A percentile compares a stretch with the other conserved stretches of the same genome.
phyloP scores from a whole-genome alignment of 2,329 filamentous ascomycete species.

The Orbilia oligospora region DNA sequence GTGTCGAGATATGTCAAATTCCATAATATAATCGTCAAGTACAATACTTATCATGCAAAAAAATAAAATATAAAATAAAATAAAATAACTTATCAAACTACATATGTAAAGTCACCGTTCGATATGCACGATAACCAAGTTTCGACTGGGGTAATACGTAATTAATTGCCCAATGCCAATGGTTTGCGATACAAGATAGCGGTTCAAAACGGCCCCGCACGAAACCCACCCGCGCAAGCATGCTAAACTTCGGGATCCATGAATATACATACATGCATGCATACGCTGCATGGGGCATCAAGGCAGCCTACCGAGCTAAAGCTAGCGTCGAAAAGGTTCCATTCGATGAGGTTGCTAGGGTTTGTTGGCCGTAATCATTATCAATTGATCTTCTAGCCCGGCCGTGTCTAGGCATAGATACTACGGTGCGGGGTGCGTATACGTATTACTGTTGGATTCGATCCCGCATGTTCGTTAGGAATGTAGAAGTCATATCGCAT shows the following conservation, averaged over 20 bases:
- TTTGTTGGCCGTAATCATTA: not conserved
- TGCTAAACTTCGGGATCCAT: not conserved
- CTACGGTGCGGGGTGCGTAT: conserved; percentile 14
- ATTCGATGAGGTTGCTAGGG: not conserved
- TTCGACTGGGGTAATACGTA: conserved; percentile 21
- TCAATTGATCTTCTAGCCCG: not conserved
- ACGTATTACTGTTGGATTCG: not conserved
- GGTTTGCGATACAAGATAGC: not conserved
- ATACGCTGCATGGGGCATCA: conserved; percentile 1
- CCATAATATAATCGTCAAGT: too few species aligned
- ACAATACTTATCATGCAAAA: too few species aligned
- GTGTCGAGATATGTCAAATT: not conserved
- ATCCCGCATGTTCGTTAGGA: not conserved
- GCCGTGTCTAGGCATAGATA: not conserved
- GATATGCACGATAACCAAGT: conserved; percentile 5
- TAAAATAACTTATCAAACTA: conserved; percentile 1
- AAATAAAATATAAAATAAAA: too few species aligned
- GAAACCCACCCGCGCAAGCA: too few species aligned
- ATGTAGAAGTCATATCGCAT: not conserved
- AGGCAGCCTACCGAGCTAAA: conserved; percentile 3
- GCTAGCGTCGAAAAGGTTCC: not conserved
- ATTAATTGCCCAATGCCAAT: conserved; percentile 35
- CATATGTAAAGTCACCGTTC: not conserved
- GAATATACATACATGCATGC: not conserved
- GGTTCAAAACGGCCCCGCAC: conserved; percentile 27